Conservation (phyloP, 441 rosid genomes). For the Populus tomentosa region DNA sequence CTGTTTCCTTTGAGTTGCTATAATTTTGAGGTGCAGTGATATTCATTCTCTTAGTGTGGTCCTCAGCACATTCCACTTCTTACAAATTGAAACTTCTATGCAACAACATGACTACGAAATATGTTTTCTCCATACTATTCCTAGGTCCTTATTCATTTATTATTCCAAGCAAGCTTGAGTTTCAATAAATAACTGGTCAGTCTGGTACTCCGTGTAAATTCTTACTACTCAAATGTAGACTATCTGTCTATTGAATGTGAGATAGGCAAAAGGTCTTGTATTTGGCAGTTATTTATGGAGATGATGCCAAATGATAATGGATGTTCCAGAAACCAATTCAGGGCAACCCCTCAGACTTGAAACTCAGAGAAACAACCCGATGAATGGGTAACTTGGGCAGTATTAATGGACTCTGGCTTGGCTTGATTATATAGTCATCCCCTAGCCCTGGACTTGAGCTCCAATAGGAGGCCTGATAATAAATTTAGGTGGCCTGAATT, state of each 20-base stretch:
- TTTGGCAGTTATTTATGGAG: neutral
- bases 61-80: neutral
- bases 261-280: neutral
- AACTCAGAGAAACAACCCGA: neutral
- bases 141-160: neutral
- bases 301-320: neutral
- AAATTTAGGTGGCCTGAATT: neutral
- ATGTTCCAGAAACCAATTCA: neutral
- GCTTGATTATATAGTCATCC: neutral
- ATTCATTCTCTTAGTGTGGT: neutral
- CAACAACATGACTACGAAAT: neutral
- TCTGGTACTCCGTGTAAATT: neutral
- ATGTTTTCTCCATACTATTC: neutral
- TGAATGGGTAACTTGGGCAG: neutral
- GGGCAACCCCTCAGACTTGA: neutral
- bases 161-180: neutral
- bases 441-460: neutral
- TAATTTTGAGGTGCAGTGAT: neutral
- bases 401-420: neutral
- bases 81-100: neutral
- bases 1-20: neutral
- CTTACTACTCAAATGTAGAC: neutral
- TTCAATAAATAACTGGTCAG: neutral
- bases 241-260: neutral
- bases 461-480: neutral